These are phyloP conservation scores for Asclepias syriaca DNA, from an alignment of 257 asterid genomes.

Conservation along the genomic window DNA sequence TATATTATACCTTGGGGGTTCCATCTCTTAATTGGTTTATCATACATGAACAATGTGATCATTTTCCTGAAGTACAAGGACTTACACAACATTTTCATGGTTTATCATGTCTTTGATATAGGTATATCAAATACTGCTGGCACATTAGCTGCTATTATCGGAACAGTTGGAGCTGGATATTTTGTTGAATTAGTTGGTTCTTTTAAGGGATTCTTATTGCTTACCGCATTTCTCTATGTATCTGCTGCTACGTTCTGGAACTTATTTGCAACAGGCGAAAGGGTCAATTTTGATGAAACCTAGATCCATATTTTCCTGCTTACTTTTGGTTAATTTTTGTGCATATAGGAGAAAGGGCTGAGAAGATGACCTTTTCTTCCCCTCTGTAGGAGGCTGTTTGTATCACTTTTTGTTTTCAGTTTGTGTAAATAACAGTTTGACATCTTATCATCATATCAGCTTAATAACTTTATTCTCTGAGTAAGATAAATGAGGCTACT, in stretches of 20 bases:
- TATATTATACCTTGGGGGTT: no score
- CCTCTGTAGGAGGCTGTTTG: not conserved
- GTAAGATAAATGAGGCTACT: no score
- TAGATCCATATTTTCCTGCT: constrained; percentile 16
- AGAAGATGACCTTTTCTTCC: not conserved
- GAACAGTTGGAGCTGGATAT: constrained; percentile 95
- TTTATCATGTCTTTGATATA: constrained; percentile 17
- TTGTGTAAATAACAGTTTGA: not conserved
- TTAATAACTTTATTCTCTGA: not conserved
- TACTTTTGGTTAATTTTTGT: not conserved
- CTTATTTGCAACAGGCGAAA: constrained; percentile 72
- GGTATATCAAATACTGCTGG: constrained; percentile 91
- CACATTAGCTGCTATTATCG: constrained; percentile 82
- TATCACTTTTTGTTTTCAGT: not conserved
- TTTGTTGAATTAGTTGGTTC: constrained; percentile 85
- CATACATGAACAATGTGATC: not conserved
- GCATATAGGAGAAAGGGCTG: constrained; percentile 8
- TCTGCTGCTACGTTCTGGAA: constrained; percentile 67
- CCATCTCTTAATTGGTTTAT: not conserved
- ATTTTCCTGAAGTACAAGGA: not conserved
- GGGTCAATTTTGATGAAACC: constrained; percentile 65
- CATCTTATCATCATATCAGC: not conserved
- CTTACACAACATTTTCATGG: not conserved
- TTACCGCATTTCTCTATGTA: constrained; percentile 73
- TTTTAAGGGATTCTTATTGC: constrained; percentile 75